Evolutionary conservation across 2,329 filamentous ascomycete species (phyloP).

Genomic region (Penicillium corylophilum): DNA sequence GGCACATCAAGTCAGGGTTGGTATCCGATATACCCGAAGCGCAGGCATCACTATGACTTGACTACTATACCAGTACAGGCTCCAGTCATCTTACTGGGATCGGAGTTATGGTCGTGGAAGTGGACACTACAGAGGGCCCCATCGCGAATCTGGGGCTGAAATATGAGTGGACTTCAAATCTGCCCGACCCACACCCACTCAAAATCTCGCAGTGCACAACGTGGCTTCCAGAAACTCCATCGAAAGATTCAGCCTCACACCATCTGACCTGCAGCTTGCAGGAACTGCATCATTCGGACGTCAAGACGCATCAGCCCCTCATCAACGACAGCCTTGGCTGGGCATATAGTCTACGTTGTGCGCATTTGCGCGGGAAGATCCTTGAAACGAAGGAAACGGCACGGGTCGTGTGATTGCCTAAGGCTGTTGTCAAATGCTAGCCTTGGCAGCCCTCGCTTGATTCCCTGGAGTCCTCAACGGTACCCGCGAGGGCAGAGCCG

Average conservation of each 20-base stretch:
- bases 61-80: background rate
- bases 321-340: background rate
- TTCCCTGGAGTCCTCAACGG: background rate
- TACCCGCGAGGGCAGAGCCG: background rate
- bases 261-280: background rate
- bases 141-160: constrained; percentile 27
- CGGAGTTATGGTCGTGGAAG: background rate
- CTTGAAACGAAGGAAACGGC: constrained; percentile 9
- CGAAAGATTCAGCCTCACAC: constrained; percentile 12
- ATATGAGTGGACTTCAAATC: constrained; percentile 16
- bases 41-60: background rate
- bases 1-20: constrained; percentile 3
- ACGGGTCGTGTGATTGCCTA: constrained; percentile 8
- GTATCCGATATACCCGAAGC: constrained; percentile 5
- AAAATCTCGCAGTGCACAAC: constrained; percentile 13
- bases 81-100: background rate
- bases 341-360: background rate
- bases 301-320: constrained; percentile 4
- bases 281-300: constrained; percentile 2
- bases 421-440: constrained; percentile 1
- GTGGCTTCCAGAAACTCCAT: constrained; percentile 34
- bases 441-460: constrained; percentile 9
- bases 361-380: background rate
- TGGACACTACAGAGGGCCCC: constrained; percentile 3
- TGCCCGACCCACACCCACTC: constrained; percentile 8